These are phyloP conservation scores for Yamadazyma philogaea DNA, from an alignment of 805 yeast species.

Conservation along the genomic window DNA sequence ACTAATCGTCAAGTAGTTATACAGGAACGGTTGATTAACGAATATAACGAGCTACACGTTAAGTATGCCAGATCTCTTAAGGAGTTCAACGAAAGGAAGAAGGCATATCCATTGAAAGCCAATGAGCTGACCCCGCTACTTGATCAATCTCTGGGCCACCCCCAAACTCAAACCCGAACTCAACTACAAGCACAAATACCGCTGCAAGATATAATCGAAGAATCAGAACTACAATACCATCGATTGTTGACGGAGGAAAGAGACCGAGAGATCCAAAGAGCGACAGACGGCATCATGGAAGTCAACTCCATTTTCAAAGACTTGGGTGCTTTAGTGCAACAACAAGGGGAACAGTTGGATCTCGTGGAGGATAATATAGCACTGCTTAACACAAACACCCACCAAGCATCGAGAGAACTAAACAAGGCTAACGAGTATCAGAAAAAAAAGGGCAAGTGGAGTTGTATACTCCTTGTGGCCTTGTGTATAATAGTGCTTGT, in stretches of 20 bases:
- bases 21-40: slow-evolving; percentile 52
- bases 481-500: slow-evolving; percentile 57
- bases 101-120: slow-evolving; percentile 20
- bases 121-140: slow-evolving; percentile 41
- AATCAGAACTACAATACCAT: slow-evolving; percentile 59
- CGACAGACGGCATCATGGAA: slow-evolving; percentile 76
- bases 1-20: slow-evolving; percentile 42
- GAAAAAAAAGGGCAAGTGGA: slow-evolving; percentile 65
- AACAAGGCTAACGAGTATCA: slow-evolving; percentile 75
- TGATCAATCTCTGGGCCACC: slow-evolving; percentile 10
- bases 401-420: slow-evolving; percentile 68
- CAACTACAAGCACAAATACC: slow-evolving; percentile 28
- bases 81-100: slow-evolving; percentile 50
- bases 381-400: slow-evolving; percentile 59
- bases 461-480: slow-evolving; percentile 60
- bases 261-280: slow-evolving; percentile 65
- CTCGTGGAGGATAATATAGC: slow-evolving; percentile 77
- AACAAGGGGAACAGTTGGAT: slow-evolving; percentile 84
- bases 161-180: slow-evolving; percentile 24
- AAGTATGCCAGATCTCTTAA: slow-evolving; percentile 11
- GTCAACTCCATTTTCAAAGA: slow-evolving; percentile 84
- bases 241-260: slow-evolving; percentile 65
- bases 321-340: slow-evolving; percentile 69
- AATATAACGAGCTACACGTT: slow-evolving; percentile 51
- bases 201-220: slow-evolving; percentile 40